Evolutionary conservation across 192 early-diverging fungal species (phyloP).

Genomic region (Rhizoclosmatium globosum): DNA sequence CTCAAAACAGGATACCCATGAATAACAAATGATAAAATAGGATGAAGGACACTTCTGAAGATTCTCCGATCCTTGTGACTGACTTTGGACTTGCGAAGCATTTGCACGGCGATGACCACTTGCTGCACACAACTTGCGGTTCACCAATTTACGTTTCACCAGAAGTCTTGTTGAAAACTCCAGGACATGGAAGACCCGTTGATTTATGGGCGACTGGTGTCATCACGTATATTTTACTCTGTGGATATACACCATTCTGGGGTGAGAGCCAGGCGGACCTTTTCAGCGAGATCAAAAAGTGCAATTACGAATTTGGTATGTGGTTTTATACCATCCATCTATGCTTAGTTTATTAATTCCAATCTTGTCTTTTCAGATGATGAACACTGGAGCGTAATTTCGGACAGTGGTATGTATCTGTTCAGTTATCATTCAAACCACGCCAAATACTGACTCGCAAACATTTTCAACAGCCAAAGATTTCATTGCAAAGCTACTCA

Average conservation of each 20-base stretch:
- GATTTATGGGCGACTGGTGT: slow-evolving; percentile 75
- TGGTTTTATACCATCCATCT: neutral
- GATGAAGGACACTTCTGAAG: slow-evolving; percentile 2
- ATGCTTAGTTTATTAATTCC: neutral
- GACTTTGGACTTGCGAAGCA: slow-evolving; percentile 78
- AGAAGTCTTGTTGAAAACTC: slow-evolving; percentile 68
- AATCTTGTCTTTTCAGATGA: slow-evolving; percentile 33
- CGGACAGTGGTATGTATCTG: slow-evolving; percentile 35
- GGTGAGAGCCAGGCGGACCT: slow-evolving; percentile 59
- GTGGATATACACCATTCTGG: slow-evolving; percentile 65
- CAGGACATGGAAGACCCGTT: slow-evolving; percentile 63
- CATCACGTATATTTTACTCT: slow-evolving; percentile 63
- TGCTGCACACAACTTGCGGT: slow-evolving; percentile 73
- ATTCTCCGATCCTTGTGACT: slow-evolving; percentile 50
- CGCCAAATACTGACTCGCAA: neutral
- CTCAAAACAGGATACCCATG: neutral
- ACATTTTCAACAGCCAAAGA: slow-evolving; percentile 80
- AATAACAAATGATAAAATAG: neutral
- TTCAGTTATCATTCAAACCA: neutral
- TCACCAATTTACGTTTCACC: slow-evolving; percentile 61
- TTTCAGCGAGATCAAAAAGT: slow-evolving; percentile 73
- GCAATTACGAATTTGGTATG: slow-evolving; percentile 66
- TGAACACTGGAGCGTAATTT: slow-evolving; percentile 56
- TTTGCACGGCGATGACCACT: slow-evolving; percentile 62
- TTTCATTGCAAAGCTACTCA: slow-evolving; percentile 75